phyloP scores from a whole-genome alignment of 768 basidiomycete species.

The Termitomyces sp. region DNA sequence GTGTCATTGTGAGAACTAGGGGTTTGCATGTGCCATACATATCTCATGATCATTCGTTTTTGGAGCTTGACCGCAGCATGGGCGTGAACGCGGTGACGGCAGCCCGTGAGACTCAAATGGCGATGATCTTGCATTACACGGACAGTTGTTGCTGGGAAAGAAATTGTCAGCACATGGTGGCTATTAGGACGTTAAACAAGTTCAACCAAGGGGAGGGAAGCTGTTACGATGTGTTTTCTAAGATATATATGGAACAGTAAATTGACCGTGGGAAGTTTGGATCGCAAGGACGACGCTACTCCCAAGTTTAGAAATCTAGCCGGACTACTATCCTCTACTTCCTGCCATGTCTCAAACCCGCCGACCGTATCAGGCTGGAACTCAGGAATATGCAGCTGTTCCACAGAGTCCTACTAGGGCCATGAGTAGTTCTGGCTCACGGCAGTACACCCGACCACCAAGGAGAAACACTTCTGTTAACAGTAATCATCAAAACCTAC shows the following conservation, averaged over 20 bases:
- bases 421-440: constrained; percentile 14
- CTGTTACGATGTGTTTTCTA: too few species aligned
- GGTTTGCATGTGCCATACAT: background rate
- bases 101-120: background rate
- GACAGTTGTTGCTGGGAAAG: background rate
- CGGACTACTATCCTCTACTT: constrained; percentile 15
- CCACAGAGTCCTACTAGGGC: constrained; percentile 52
- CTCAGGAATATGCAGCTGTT: constrained; percentile 60
- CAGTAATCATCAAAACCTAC: constrained; percentile 23
- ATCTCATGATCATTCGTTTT: background rate
- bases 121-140: background rate
- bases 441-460: constrained; percentile 18
- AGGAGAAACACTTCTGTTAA: constrained; percentile 15
- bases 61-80: background rate
- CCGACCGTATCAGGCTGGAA: constrained; percentile 34
- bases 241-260: background rate
- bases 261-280: constrained; percentile 11
- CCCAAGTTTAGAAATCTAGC: constrained; percentile 8
- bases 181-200: too few species aligned
- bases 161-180: background rate
- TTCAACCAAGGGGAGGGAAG: background rate
- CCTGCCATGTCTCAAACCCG: constrained; percentile 32
- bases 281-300: background rate
- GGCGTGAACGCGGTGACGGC: background rate
- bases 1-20: background rate